These are phyloP conservation scores for Leccinum angustisporum DNA, from an alignment of 1,284 basidiomycete species.

Conservation along the genomic window DNA sequence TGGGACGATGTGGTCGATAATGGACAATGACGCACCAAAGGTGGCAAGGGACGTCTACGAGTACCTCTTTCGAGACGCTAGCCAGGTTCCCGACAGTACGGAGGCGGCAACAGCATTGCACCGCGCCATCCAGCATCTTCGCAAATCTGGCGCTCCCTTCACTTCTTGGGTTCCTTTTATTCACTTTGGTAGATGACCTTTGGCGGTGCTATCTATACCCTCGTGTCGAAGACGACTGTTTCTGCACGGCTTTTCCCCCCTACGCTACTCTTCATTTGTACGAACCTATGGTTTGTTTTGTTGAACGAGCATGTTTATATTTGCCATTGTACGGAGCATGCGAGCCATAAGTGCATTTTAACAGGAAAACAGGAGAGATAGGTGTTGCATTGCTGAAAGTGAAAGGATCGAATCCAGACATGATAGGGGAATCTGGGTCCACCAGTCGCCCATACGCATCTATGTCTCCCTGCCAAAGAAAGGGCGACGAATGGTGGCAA, in stretches of 20 bases:
- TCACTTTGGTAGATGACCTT: background rate
- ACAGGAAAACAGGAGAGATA: background rate
- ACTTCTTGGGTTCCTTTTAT: background rate
- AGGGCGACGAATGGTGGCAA: background rate
- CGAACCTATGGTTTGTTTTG: background rate
- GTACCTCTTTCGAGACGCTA: background rate
- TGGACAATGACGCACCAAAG: background rate
- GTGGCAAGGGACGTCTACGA: background rate
- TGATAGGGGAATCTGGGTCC: background rate
- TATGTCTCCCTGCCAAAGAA: background rate
- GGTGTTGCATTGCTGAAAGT: background rate
- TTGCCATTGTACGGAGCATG: background rate
- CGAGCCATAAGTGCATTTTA: too few relatives aligned
- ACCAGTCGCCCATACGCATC: too few relatives aligned
- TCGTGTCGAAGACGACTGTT: too few relatives aligned
- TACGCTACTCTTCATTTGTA: too few relatives aligned
- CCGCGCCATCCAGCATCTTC: background rate
- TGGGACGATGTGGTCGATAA: background rate
- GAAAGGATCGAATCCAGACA: background rate
- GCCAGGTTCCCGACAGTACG: background rate
- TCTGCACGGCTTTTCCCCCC: too few relatives aligned
- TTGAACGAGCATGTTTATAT: background rate
- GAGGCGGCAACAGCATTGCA: background rate
- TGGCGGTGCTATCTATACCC: background rate
- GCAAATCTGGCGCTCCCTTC: background rate